Conservation (phyloP, 2,329 filamentous ascomycete species). For the Dothistroma pini region DNA sequence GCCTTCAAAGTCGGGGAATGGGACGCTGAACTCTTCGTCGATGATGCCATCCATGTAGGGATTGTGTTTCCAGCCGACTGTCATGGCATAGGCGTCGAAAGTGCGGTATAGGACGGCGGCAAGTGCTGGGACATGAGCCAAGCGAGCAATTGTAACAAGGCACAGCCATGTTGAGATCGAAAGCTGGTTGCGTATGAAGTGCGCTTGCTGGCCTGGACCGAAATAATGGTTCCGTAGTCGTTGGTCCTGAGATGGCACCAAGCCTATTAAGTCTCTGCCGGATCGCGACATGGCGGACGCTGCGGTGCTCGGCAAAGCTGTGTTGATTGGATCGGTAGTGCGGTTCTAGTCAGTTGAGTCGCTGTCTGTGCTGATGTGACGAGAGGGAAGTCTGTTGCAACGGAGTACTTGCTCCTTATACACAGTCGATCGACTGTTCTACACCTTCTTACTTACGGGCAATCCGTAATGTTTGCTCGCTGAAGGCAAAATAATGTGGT, state of each 20-base stretch:
- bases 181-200: constrained; percentile 37
- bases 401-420: neutral
- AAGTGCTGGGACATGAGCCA: constrained; percentile 37
- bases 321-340: neutral
- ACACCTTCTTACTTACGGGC: neutral
- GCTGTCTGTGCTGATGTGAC: neutral
- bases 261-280: constrained; percentile 9
- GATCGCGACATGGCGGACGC: neutral
- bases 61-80: constrained; percentile 37
- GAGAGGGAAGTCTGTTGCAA: neutral
- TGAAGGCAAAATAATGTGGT: neutral
- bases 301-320: neutral
- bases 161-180: constrained; percentile 42
- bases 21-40: constrained; percentile 36
- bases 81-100: constrained; percentile 36
- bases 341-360: neutral
- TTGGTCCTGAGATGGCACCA: constrained; percentile 15
- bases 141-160: constrained; percentile 37
- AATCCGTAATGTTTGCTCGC: neutral
- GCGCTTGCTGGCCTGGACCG: constrained; percentile 7
- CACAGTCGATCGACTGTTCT: neutral
- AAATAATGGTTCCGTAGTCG: constrained; percentile 15
- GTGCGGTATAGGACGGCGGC: constrained; percentile 35
- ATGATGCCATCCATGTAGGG: constrained; percentile 38
- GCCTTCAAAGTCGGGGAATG: constrained; percentile 38